phyloP scores from a whole-genome alignment of 768 basidiomycete genomes.

The Lactarius hengduanensis region DNA sequence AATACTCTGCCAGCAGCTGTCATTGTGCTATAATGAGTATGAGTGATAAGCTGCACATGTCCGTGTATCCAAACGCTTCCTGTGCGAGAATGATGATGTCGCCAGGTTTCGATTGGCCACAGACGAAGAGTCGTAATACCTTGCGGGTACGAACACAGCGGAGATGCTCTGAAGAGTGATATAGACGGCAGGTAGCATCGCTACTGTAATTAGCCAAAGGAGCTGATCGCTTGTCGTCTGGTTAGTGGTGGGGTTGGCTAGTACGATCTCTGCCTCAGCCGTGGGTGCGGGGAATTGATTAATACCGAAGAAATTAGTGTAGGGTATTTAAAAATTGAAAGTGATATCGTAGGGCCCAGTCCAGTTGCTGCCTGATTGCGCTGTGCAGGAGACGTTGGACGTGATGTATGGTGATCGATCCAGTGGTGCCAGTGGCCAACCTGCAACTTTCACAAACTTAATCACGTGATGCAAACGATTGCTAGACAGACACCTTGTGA shows the following conservation, averaged over 20 bases:
- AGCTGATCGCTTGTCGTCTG: not conserved
- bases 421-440: not conserved
- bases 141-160: not conserved
- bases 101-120: not conserved
- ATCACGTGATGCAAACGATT: not conserved
- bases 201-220: not conserved
- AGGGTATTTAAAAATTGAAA: not conserved
- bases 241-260: not conserved
- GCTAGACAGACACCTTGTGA: too few relatives aligned
- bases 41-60: not conserved
- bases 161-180: not conserved
- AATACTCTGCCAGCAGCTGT: not conserved
- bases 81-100: not conserved
- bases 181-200: too few relatives aligned
- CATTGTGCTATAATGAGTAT: not conserved
- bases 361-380: not conserved
- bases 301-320: not conserved
- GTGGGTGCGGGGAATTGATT: not conserved
- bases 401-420: not conserved
- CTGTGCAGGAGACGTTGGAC: not conserved
- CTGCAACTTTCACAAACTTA: not conserved
- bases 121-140: not conserved
- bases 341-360: not conserved
- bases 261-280: not conserved
- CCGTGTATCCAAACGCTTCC: not conserved